These are phyloP conservation scores for Scheffersomyces quercinus DNA, from an alignment of 1,139 yeast genomes.

Conservation along the genomic window DNA sequence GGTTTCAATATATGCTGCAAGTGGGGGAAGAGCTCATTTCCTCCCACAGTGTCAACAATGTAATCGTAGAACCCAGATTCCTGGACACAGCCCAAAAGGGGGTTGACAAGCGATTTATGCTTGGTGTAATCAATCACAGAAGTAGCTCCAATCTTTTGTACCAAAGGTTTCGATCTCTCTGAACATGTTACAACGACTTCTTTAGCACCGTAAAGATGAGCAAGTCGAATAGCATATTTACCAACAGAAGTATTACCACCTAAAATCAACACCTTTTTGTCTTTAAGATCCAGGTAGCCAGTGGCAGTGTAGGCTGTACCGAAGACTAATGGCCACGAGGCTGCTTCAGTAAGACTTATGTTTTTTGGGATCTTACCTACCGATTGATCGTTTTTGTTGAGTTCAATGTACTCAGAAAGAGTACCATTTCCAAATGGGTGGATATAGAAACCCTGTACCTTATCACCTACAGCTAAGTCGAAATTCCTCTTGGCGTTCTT, in stretches of 20 bases:
- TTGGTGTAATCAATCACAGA: constrained; percentile 50
- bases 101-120: constrained; percentile 23
- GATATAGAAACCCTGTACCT: constrained; percentile 58
- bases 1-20: constrained; percentile 32
- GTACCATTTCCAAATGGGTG: constrained; percentile 53
- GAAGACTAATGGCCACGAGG: constrained; percentile 56
- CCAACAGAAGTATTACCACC: constrained; percentile 81
- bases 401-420: constrained; percentile 38
- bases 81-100: constrained; percentile 29
- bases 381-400: constrained; percentile 40
- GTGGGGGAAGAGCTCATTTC: constrained; percentile 20
- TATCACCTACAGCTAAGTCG: constrained; percentile 57
- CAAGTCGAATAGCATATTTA: constrained; percentile 55
- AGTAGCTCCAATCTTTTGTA: constrained; percentile 53
- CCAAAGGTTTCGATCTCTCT: constrained; percentile 36
- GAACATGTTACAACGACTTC: constrained; percentile 48
- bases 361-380: constrained; percentile 49
- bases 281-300: constrained; percentile 26
- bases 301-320: constrained; percentile 57
- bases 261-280: constrained; percentile 51
- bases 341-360: constrained; percentile 54
- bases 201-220: constrained; percentile 47
- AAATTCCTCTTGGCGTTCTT: constrained; percentile 25
- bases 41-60: constrained; percentile 34
- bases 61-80: constrained; percentile 36